Evolutionary conservation across 1,284 basidiomycete species (phyloP), one percentile per base, ranked within the genome.

Genomic region (Bondarzewia mesenterica): DNA sequence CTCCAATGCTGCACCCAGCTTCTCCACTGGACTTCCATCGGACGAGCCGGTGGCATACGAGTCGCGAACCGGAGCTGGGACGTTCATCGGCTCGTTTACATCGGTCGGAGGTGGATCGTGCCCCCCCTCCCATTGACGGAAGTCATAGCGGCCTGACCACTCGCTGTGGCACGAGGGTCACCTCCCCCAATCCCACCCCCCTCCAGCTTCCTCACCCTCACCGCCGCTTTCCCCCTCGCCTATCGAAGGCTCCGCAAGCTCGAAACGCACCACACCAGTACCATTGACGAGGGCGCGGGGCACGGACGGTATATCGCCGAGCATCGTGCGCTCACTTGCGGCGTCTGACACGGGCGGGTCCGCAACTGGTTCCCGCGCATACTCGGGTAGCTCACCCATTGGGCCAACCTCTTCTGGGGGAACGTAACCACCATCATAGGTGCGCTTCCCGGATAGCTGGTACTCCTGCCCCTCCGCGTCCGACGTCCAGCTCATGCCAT

Each of bases 21-120:
- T 70, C 32, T 71, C 69, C 1, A 64, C 63, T 18, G 72, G 65
- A 47, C 75, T 76, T 2, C 74, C 73, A 36, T 76, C 72, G 7
- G 73, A 77, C 6, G 75, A 78, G 54, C 69, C 75, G 10, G 72
- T 71, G 48, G 66, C 60, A 49, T 61, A 58, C 50, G 63, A 59
- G 36, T 63, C 63, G 25, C 62, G 58, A 18, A 59, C 55, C 12
- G 52, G 38, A 6, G 46, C 54, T 4, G 68, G 67, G 2, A 68
- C 63, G 35, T 60, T 52, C 27, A 68, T 60, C 7, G 68, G 62
- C 10, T 21, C 38, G 7, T 51, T 52, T 25, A 23, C 7, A 37
- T 8, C 36, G 8, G 36, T 52, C 27, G 37, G 32, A 3, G 25
- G 37, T 20, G 27, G 16, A 12, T 42, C 35, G 48, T 39, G n/a